These are phyloP conservation scores for Arthrobotrys sphaeroides DNA, from an alignment of 2,329 filamentous ascomycete genomes.

Conservation along the genomic window DNA sequence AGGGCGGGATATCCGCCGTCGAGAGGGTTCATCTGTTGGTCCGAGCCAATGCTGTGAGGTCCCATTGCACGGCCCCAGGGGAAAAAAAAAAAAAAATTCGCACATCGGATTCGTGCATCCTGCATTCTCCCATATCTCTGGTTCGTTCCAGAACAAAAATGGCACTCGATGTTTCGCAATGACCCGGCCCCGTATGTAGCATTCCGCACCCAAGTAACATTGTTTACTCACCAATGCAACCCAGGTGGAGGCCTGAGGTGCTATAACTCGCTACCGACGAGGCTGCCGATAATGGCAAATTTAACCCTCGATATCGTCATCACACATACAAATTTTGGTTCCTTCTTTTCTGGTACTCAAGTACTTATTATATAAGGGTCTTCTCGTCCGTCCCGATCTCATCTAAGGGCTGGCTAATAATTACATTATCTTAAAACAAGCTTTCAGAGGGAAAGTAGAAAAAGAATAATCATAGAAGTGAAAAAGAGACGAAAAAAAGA, in stretches of 20 bases:
- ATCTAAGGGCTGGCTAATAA: neutral
- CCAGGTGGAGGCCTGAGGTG: neutral
- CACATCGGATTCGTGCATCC: neutral
- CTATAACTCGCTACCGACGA: no score
- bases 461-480: neutral
- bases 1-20: conserved; percentile 1
- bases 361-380: neutral
- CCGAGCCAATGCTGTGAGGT: no score
- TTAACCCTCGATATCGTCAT: neutral
- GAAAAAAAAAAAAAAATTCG: no score
- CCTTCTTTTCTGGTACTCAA: neutral
- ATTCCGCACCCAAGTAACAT: neutral
- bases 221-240: neutral
- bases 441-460: neutral
- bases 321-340: no score
- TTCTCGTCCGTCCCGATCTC: neutral
- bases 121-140: neutral
- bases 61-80: no score
- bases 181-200: neutral
- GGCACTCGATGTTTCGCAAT: neutral
- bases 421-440: conserved; percentile 8
- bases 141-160: neutral
- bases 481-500: neutral
- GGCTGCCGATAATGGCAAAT: no score
- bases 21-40: no score